These are phyloP conservation scores for Thelonectria rubi DNA, from an alignment of 2,329 filamentous ascomycete genomes.

Conservation along the genomic window DNA sequence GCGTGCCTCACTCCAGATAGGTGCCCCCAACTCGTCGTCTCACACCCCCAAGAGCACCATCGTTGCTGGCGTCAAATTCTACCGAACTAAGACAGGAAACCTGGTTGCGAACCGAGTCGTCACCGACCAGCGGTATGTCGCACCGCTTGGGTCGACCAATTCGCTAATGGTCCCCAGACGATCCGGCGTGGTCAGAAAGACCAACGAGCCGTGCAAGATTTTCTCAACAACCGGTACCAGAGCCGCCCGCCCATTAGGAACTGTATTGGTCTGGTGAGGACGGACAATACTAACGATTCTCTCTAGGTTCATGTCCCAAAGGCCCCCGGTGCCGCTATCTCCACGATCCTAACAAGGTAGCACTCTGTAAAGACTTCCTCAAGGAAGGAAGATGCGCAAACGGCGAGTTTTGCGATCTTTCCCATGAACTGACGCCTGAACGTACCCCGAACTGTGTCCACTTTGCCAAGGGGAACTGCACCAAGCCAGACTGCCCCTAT, in stretches of 20 bases:
- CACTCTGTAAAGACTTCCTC: constrained; percentile 88
- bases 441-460: constrained; percentile 90
- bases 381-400: constrained; percentile 79
- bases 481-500: constrained; percentile 86
- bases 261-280: constrained; percentile 50
- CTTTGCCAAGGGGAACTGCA: constrained; percentile 89
- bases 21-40: constrained; percentile 67
- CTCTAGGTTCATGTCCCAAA: constrained; percentile 82
- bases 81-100: constrained; percentile 88
- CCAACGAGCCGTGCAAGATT: constrained; percentile 76
- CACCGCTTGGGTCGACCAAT: constrained; percentile 31
- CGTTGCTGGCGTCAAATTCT: constrained; percentile 82
- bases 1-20: constrained; percentile 51
- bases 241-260: constrained; percentile 32
- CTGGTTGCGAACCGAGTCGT: constrained; percentile 81
- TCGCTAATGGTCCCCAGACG: constrained; percentile 56
- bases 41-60: constrained; percentile 77
- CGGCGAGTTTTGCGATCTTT: constrained; percentile 86
- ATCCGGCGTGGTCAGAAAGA: constrained; percentile 69
- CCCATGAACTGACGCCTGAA: constrained; percentile 84
- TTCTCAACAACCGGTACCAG: constrained; percentile 73
- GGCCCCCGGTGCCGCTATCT: constrained; percentile 81
- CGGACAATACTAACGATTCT: constrained; percentile 55
- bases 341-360: constrained; percentile 87
- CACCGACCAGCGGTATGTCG: constrained; percentile 77